Evolutionary conservation across 2,329 filamentous ascomycete species (phyloP).

Genomic region (Cordyceps javanica): DNA sequence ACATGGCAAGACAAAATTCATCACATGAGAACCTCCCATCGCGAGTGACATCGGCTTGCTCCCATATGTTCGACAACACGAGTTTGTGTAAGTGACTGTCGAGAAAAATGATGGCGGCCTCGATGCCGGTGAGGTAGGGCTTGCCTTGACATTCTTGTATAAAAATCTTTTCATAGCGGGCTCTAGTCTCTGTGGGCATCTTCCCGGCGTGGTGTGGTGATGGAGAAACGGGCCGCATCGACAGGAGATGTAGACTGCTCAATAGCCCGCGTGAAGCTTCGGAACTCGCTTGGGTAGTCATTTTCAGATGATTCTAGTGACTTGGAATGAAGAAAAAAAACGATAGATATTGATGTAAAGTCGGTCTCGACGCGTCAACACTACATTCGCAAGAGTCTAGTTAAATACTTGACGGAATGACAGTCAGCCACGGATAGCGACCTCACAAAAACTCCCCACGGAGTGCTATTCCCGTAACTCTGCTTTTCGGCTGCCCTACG

Average conservation of each 20-base stretch:
- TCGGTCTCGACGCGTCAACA: background rate
- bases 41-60: slow-evolving; percentile 18
- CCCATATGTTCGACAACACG: slow-evolving; percentile 20
- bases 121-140: slow-evolving; percentile 16
- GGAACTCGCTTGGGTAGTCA: background rate
- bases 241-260: background rate
- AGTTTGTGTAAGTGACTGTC: slow-evolving; percentile 15
- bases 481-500: no score
- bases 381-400: background rate
- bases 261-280: background rate
- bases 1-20: slow-evolving; percentile 21
- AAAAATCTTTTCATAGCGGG: background rate
- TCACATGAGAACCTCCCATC: slow-evolving; percentile 19
- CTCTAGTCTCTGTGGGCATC: background rate
- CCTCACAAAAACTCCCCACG: background rate
- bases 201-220: background rate
- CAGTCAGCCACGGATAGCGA: background rate
- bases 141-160: slow-evolving; percentile 4
- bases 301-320: no score
- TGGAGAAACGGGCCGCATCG: background rate
- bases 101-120: slow-evolving; percentile 18
- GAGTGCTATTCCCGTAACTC: background rate
- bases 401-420: background rate
- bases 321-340: no score
- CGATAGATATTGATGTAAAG: no score